Conservation (phyloP, 176 grass and related monocot species). For the Zea luxurians region DNA sequence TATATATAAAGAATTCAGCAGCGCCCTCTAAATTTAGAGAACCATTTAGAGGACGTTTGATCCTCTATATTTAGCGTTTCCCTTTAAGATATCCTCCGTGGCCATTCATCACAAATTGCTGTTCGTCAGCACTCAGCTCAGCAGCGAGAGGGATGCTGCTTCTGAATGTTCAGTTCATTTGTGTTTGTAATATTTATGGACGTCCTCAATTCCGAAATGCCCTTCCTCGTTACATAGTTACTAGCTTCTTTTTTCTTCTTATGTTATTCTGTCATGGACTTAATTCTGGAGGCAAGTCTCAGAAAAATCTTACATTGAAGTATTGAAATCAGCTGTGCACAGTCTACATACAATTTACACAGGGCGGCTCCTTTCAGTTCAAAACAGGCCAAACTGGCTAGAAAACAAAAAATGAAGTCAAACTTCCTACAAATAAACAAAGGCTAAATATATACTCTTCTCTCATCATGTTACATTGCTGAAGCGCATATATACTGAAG, state of each 20-base stretch:
- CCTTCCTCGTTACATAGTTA: neutral
- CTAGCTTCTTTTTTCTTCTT: neutral
- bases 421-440: constrained; percentile 18
- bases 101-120: neutral
- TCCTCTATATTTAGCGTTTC: too few species aligned
- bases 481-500: constrained; percentile 6
- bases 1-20: too few species aligned
- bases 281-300: neutral
- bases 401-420: neutral
- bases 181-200: neutral
- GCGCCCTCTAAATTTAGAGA: too few species aligned
- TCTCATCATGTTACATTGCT: constrained; percentile 8
- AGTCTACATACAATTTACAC: neutral
- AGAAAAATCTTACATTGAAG: constrained; percentile 11
- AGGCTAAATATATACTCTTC: neutral
- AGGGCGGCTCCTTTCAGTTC: neutral
- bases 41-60: too few species aligned
- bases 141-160: neutral
- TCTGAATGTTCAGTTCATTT: neutral
- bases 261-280: neutral
- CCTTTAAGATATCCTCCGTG: too few species aligned
- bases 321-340: constrained; percentile 20
- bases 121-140: too few species aligned
- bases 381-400: constrained; percentile 7
- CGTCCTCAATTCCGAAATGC: neutral